These are phyloP conservation scores for Agaricus sinodeliciosus DNA, from an alignment of 768 basidiomycete genomes.

Conservation along the genomic window DNA sequence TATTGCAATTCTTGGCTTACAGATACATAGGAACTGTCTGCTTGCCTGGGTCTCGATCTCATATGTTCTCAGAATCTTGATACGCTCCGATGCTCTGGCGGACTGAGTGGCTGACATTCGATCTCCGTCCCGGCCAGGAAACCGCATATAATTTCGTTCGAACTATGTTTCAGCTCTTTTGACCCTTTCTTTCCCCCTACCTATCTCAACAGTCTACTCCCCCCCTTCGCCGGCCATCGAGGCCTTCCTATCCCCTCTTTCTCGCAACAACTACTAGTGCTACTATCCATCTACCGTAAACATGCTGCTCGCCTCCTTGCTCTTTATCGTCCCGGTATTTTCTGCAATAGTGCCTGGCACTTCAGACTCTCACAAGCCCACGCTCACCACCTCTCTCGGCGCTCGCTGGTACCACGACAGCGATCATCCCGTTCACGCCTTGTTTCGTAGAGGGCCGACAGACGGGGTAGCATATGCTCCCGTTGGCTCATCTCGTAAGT, in stretches of 20 bases:
- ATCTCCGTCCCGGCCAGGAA: background rate
- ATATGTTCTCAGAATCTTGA: too few relatives aligned
- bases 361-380: slow-evolving; percentile 18
- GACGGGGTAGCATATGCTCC: slow-evolving; percentile 46
- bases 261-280: background rate
- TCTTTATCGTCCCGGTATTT: slow-evolving; percentile 4
- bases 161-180: background rate
- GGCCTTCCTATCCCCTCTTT: background rate
- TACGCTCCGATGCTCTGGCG: background rate
- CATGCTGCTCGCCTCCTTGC: slow-evolving; percentile 10
- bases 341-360: slow-evolving; percentile 7
- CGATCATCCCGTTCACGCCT: slow-evolving; percentile 50
- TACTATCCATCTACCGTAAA: background rate
- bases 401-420: slow-evolving; percentile 54
- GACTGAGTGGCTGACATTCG: background rate
- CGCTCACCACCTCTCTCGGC: slow-evolving; percentile 24
- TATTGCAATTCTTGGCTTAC: too few relatives aligned
- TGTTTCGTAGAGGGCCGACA: slow-evolving; percentile 52
- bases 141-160: background rate
- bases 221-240: background rate
- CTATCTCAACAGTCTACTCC: background rate
- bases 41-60: too few relatives aligned
- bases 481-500: slow-evolving; percentile 56
- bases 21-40: too few relatives aligned
- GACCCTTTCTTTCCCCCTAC: background rate